Percentiles rank a stretch among this genome's conserved stretches.
These are phyloP conservation scores for Dendrocalamus latiflorus DNA, from an alignment of 202 grass and related monocot genomes.

Conservation along the genomic window DNA sequence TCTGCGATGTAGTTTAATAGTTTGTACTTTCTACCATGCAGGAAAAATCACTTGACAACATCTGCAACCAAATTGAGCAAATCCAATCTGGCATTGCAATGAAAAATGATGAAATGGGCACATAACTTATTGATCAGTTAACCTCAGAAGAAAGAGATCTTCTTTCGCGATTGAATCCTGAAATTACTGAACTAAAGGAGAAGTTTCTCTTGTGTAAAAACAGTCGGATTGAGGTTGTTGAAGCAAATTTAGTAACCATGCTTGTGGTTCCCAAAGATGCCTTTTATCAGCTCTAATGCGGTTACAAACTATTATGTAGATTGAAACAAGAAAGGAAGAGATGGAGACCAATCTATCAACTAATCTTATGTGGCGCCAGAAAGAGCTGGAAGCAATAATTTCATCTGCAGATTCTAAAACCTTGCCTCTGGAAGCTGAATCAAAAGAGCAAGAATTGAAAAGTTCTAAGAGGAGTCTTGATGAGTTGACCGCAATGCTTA, in stretches of 20 bases:
- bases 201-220: too few relatives aligned
- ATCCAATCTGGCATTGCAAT: too few relatives aligned
- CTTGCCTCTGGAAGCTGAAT: slow-evolving; percentile 57
- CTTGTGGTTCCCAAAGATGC: background rate
- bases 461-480: slow-evolving; percentile 71
- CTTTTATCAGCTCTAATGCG: slow-evolving; percentile 20
- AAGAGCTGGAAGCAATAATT: slow-evolving; percentile 93
- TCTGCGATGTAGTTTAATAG: too few relatives aligned
- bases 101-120: too few relatives aligned
- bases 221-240: slow-evolving; percentile 56
- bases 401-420: slow-evolving; percentile 79
- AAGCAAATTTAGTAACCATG: slow-evolving; percentile 17
- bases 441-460: slow-evolving; percentile 66
- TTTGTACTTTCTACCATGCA: too few relatives aligned
- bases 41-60: too few relatives aligned
- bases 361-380: slow-evolving; percentile 88
- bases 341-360: slow-evolving; percentile 92
- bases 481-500: slow-evolving; percentile 66
- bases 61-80: too few relatives aligned
- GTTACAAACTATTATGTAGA: slow-evolving; percentile 43
- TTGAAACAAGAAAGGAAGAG: slow-evolving; percentile 97
- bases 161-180: too few relatives aligned
- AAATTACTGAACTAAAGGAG: too few relatives aligned
- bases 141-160: too few relatives aligned
- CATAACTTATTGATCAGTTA: too few relatives aligned